A percentile compares a stretch with the other conserved stretches of the same genome.
phyloP scores from a whole-genome alignment of 495 filamentous ascomycete genomes.

The Penicillium manginii region DNA sequence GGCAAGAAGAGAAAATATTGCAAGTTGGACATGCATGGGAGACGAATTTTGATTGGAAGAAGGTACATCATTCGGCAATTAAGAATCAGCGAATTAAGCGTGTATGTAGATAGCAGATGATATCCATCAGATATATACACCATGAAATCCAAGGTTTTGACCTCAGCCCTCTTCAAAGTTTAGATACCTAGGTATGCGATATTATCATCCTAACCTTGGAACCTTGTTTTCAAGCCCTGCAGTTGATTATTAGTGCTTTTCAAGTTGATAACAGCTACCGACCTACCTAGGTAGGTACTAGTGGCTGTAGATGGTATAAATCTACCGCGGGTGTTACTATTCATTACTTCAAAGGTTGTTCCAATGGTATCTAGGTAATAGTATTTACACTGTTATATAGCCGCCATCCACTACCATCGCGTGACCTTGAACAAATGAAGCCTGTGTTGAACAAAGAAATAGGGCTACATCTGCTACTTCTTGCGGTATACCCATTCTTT shows the following conservation, averaged over 20 bases:
- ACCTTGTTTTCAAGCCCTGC: too few species aligned
- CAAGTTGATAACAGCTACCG: too few species aligned
- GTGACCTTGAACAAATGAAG: conserved; percentile 56
- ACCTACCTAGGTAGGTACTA: too few species aligned
- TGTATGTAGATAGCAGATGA: background rate
- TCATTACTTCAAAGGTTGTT: too few species aligned
- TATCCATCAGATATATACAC: too few species aligned
- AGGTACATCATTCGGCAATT: background rate
- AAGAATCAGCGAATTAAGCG: background rate
- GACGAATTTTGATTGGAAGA: conserved; percentile 52
- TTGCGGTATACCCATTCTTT: conserved; percentile 49
- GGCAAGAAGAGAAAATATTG: conserved; percentile 46
- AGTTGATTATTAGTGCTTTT: too few species aligned
- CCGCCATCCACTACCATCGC: conserved; percentile 58
- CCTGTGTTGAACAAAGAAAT: conserved; percentile 51
- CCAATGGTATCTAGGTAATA: conserved; percentile 8
- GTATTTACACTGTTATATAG: conserved; percentile 43
- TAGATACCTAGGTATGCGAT: too few species aligned
- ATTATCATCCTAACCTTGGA: too few species aligned
- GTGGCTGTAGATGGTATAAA: too few species aligned
- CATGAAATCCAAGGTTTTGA: too few species aligned
- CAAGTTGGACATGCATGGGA: conserved; percentile 58
- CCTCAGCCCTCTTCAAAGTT: too few species aligned
- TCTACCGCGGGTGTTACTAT: too few species aligned
- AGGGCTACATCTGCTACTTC: conserved; percentile 56